Evolutionary conservation across 2,329 filamentous ascomycete species (phyloP).

Genomic region (Didymella arachidicola): DNA sequence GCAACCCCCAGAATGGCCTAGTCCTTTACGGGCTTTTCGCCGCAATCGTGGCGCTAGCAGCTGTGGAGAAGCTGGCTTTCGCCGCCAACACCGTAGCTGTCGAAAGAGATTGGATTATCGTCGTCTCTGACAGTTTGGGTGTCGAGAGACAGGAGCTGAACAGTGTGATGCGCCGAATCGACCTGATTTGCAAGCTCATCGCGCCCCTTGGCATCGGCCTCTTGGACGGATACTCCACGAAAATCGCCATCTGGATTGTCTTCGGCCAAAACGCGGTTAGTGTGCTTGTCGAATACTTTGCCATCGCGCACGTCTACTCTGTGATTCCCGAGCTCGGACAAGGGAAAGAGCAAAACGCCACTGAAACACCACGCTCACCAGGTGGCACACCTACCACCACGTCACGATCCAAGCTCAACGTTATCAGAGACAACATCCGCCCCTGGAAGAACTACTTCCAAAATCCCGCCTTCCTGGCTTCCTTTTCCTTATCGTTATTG

Average conservation of each 20-base stretch:
- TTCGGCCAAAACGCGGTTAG: slow-evolving; percentile 60
- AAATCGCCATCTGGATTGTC: slow-evolving; percentile 58
- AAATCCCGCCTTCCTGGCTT: slow-evolving; percentile 67
- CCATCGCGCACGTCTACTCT: slow-evolving; percentile 56
- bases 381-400: slow-evolving; percentile 13
- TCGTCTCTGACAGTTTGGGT: slow-evolving; percentile 54
- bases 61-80: slow-evolving; percentile 72
- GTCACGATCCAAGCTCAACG: slow-evolving; percentile 5
- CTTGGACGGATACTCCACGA: slow-evolving; percentile 59
- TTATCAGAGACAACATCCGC: slow-evolving; percentile 21
- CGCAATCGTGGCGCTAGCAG: slow-evolving; percentile 63
- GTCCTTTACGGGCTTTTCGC: slow-evolving; percentile 42
- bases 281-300: slow-evolving; percentile 61
- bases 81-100: slow-evolving; percentile 72
- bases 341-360: slow-evolving; percentile 19
- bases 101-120: slow-evolving; percentile 74
- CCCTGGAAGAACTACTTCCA: slow-evolving; percentile 56
- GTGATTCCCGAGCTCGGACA: slow-evolving; percentile 43
- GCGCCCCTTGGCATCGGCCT: slow-evolving; percentile 62
- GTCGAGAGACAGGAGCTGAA: slow-evolving; percentile 56
- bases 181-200: slow-evolving; percentile 65
- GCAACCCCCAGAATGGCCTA: slow-evolving; percentile 16
- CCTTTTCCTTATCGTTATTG: slow-evolving; percentile 65
- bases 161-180: slow-evolving; percentile 66
- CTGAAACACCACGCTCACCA: slow-evolving; percentile 19